phyloP scores from a whole-genome alignment of 805 yeast species.

The Wickerhamomyces kurtzmanii region DNA sequence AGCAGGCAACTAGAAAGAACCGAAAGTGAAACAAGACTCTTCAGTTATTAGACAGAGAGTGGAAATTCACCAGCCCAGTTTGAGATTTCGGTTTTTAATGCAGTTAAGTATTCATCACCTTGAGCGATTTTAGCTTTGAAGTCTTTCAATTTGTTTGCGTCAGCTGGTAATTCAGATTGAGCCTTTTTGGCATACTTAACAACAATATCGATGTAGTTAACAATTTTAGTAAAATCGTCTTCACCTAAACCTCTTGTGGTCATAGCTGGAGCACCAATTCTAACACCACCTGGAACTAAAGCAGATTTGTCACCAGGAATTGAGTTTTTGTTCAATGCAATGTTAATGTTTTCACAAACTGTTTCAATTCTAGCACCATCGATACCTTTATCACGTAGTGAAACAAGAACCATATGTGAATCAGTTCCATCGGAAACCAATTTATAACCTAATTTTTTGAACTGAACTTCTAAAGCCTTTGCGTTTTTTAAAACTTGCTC shows the following conservation, averaged over 20 bases:
- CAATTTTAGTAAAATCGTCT: conserved; percentile 73
- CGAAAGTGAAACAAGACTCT: no score
- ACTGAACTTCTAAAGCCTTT: conserved; percentile 59
- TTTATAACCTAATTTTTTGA: conserved; percentile 52
- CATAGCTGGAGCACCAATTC: conserved; percentile 99
- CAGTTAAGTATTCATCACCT: conserved; percentile 59
- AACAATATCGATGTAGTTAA: conserved; percentile 70
- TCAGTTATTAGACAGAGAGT: conserved; percentile 47
- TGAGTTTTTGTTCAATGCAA: conserved; percentile 93
- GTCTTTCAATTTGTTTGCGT: conserved; percentile 92
- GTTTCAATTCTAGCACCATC: conserved; percentile 97
- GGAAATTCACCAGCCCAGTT: conserved; percentile 91
- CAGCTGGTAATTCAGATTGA: conserved; percentile 77
- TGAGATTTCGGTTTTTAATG: conserved; percentile 68
- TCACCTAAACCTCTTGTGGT: conserved; percentile 86
- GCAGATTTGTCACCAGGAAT: conserved; percentile 97
- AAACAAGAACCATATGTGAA: conserved; percentile 83
- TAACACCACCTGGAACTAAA: conserved; percentile 88
- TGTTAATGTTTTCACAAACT: conserved; percentile 79
- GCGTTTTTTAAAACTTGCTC: conserved; percentile 77
- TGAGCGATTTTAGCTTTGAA: conserved; percentile 76
- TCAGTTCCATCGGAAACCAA: conserved; percentile 93
- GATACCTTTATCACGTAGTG: conserved; percentile 62
- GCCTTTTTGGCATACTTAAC: conserved; percentile 60
- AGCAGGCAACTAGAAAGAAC: no score